Evolutionary conservation across 768 basidiomycete genomes (phyloP).

Genomic region (Trametes cingulata): DNA sequence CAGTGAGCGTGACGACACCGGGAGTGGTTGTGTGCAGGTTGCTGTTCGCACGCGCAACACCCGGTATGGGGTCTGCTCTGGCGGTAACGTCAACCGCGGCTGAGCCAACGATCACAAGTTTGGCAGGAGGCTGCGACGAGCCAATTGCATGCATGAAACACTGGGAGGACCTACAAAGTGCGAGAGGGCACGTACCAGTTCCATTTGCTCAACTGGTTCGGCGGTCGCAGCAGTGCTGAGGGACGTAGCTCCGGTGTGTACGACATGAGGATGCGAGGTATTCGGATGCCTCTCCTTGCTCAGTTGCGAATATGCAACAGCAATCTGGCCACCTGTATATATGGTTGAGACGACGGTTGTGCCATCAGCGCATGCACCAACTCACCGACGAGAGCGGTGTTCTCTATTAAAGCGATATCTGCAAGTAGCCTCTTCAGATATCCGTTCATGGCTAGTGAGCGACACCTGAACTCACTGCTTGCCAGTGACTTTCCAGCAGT

Average conservation of each 20-base stretch:
- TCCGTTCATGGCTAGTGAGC: background rate
- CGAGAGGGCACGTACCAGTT: background rate
- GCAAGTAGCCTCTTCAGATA: background rate
- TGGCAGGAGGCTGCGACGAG: slow-evolving; percentile 34
- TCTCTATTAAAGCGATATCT: slow-evolving; percentile 89
- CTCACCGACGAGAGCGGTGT: slow-evolving; percentile 82
- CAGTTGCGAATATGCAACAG: slow-evolving; percentile 69
- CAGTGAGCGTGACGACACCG: slow-evolving; percentile 67
- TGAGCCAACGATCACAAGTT: slow-evolving; percentile 76
- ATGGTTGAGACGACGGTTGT: slow-evolving; percentile 5
- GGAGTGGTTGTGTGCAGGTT: slow-evolving; percentile 75
- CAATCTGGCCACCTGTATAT: slow-evolving; percentile 69
- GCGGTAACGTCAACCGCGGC: slow-evolving; percentile 90
- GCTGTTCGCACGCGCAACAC: slow-evolving; percentile 32
- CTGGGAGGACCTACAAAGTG: background rate
- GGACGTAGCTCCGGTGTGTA: background rate
- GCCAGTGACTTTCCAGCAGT: slow-evolving; percentile 73
- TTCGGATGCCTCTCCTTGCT: slow-evolving; percentile 1
- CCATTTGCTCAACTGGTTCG: background rate
- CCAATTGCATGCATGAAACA: background rate
- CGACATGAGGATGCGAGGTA: slow-evolving; percentile 5
- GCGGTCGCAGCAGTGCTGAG: background rate
- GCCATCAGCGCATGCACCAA: background rate
- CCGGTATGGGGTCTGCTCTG: slow-evolving; percentile 36
- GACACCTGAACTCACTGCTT: slow-evolving; percentile 51